Evolutionary conservation across 257 asterid genomes (phyloP).

Genomic region (Ilex asprella): DNA sequence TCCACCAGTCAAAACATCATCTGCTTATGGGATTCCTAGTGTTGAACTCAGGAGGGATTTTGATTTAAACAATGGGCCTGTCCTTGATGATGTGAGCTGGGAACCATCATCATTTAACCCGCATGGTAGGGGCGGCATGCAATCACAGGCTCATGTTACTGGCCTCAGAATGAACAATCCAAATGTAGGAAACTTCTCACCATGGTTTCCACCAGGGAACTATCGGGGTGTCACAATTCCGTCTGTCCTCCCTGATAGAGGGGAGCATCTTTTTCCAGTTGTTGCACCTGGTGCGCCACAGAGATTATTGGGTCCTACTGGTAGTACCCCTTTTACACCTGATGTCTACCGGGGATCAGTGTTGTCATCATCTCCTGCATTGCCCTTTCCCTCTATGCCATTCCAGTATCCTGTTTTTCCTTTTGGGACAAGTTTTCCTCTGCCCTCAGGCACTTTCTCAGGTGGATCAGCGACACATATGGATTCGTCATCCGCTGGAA

Average conservation of each 20-base stretch:
- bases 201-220: conserved; percentile 6
- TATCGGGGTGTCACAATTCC: neutral
- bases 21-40: conserved; percentile 14
- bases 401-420: conserved; percentile 32
- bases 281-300: conserved; percentile 53
- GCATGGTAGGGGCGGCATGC: conserved; percentile 13
- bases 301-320: conserved; percentile 55
- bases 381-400: conserved; percentile 25
- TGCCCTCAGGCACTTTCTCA: conserved; percentile 51
- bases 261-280: too few species aligned
- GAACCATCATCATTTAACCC: conserved; percentile 10
- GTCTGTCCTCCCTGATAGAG: too few species aligned
- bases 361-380: conserved; percentile 77
- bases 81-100: conserved; percentile 22
- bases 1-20: conserved; percentile 12
- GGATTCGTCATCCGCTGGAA: conserved; percentile 44
- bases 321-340: conserved; percentile 35
- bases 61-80: conserved; percentile 52
- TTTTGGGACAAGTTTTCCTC: conserved; percentile 49
- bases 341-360: conserved; percentile 79
- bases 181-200: conserved; percentile 8
- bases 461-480: conserved; percentile 32
- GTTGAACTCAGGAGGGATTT: conserved; percentile 32
- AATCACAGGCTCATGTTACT: conserved; percentile 12
- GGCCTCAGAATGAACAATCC: conserved; percentile 21